phyloP scores from a whole-genome alignment of 2,329 filamentous ascomycete species.

The Aspergillus sp. region DNA sequence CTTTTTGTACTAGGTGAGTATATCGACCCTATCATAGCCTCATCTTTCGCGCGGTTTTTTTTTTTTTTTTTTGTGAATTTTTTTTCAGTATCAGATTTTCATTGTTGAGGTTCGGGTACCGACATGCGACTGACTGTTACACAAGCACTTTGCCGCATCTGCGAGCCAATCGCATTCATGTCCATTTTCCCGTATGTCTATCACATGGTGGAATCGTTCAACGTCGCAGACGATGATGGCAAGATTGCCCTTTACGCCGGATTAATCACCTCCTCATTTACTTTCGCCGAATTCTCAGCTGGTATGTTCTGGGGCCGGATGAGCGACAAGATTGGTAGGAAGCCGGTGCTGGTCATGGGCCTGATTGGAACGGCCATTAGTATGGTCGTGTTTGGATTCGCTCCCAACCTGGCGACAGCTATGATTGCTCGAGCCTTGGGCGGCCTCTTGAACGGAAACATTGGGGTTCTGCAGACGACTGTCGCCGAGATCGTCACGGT shows the following conservation, averaged over 20 bases:
- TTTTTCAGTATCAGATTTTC: neutral
- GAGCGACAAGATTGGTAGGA: constrained; percentile 88
- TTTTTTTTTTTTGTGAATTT: neutral
- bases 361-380: constrained; percentile 87
- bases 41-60: neutral
- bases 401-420: constrained; percentile 76
- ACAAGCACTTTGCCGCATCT: constrained; percentile 86
- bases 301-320: constrained; percentile 90
- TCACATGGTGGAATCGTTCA: constrained; percentile 92
- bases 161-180: constrained; percentile 99
- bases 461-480: constrained; percentile 91
- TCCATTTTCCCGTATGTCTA: constrained; percentile 99
- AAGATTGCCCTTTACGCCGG: constrained; percentile 90
- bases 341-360: constrained; percentile 88
- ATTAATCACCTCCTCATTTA: constrained; percentile 94
- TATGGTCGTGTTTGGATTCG: constrained; percentile 89
- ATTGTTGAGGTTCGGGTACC: constrained; percentile 5
- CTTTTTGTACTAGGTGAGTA: constrained; percentile 51
- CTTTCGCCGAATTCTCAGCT: constrained; percentile 90
- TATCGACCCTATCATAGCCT: constrained; percentile 21
- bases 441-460: constrained; percentile 92
- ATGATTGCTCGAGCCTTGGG: constrained; percentile 85
- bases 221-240: constrained; percentile 73
- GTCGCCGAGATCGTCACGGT: constrained; percentile 90
- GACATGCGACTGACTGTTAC: constrained; percentile 22